Evolutionary conservation across 768 basidiomycete species (phyloP).

Genomic region (Russula lepida): DNA sequence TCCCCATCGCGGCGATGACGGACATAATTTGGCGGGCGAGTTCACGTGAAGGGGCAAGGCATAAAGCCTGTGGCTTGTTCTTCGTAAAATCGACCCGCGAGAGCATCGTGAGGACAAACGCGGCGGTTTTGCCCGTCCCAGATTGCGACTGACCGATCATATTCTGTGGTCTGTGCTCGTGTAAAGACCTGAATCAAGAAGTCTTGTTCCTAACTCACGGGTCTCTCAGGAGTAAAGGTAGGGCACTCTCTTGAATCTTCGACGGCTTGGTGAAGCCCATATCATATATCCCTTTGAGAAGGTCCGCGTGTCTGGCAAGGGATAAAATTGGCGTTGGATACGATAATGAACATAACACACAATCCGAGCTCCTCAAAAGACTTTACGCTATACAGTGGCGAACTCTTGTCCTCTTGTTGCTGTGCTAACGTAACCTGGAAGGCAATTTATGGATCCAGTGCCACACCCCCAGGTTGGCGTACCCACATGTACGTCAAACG

Average conservation of each 20-base stretch:
- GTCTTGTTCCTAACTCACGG: constrained; percentile 49
- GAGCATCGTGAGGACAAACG: constrained; percentile 96
- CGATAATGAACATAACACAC: constrained; percentile 73
- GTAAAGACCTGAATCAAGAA: constrained; percentile 3
- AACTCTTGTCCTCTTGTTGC: constrained; percentile 91
- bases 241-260: constrained; percentile 95
- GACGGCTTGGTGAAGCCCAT: constrained; percentile 97
- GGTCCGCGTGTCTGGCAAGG: constrained; percentile 60
- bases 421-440: constrained; percentile 88
- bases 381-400: constrained; percentile 90
- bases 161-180: constrained; percentile 72
- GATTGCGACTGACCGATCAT: constrained; percentile 99
- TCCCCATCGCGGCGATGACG: constrained; percentile 89
- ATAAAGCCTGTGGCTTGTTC: constrained; percentile 88
- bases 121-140: constrained; percentile 98
- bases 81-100: constrained; percentile 82
- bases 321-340: constrained; percentile 4
- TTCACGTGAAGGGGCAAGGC: constrained; percentile 96
- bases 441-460: background rate
- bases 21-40: constrained; percentile 96
- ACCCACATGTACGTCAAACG: constrained; percentile 73
- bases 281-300: constrained; percentile 89
- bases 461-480: background rate
- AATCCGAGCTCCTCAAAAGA: constrained; percentile 93
- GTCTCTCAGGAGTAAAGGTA: constrained; percentile 81